phyloP scores from a whole-genome alignment of 139 green algal genomes.

The Zygnema cylindricum region DNA sequence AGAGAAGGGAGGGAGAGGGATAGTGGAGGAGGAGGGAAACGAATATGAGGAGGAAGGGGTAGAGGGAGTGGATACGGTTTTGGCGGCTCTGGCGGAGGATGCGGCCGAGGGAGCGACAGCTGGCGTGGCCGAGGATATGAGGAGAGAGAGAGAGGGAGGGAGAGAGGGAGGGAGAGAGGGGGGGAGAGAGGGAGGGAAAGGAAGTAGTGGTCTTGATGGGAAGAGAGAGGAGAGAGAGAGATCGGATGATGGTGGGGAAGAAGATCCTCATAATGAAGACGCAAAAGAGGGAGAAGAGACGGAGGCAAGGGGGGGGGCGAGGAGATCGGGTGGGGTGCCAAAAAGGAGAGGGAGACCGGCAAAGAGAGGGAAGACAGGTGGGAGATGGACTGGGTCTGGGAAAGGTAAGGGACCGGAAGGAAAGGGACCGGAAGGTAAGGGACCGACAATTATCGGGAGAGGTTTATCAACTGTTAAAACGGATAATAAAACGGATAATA shows the following conservation, averaged over 20 bases:
- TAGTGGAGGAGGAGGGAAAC: too few relatives aligned
- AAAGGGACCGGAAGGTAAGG: neutral
- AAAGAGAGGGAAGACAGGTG: too few relatives aligned
- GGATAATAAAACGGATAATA: neutral
- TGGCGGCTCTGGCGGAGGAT: too few relatives aligned
- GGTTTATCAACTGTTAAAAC: neutral
- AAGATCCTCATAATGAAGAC: neutral
- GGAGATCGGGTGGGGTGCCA: neutral
- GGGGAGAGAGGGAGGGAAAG: neutral
- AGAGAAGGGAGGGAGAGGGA: slow-evolving; percentile 5
- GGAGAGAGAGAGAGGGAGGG: neutral
- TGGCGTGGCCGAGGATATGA: neutral
- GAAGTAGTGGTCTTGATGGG: neutral
- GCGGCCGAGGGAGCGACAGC: too few relatives aligned
- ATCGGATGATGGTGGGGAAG: neutral
- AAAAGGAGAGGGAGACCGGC: too few relatives aligned
- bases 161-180: slow-evolving; percentile 24
- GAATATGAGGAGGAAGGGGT: too few relatives aligned
- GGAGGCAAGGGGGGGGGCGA: neutral
- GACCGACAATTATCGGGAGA: neutral
- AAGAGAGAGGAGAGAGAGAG: neutral
- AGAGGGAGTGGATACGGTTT: too few relatives aligned
- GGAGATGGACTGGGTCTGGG: neutral
- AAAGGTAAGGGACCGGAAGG: neutral
- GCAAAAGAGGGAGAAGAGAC: neutral